Base-by-base conservation (phyloP, 2,329 filamentous ascomycete genomes). In the Chaetomiaceae sp. region DNA sequence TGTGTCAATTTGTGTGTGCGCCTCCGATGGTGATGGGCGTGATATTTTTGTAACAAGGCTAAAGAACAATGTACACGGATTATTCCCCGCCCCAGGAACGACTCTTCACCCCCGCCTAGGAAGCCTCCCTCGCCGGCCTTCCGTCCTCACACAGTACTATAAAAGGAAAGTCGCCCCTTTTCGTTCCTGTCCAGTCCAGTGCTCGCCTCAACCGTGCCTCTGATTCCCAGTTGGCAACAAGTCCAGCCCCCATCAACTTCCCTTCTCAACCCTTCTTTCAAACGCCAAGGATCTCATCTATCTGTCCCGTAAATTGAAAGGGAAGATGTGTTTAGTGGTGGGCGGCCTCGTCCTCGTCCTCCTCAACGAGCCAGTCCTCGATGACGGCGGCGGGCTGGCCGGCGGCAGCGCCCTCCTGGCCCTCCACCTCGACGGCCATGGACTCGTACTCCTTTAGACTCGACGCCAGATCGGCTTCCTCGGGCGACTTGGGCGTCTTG, bases 371-470 rank as follows among this genome's bases (percentile, higher is more conserved):
- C 89, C 90, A 96, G 75, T 85, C 75, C 65, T 79, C 75, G 55
- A 80, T 71, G 55, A 73, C 75, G 56, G 85, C 79, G 53, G 81
- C 76, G 52, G 79, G 79, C 66, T 80, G 67, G 61, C 77, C 77
- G 70, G 82, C 79, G 60, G 79, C 80, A 56, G 75, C 72, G 63
- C 79, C 77, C 62, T 87, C 82, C 73, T 89, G 84, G 62, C 92
- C 92, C 80, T 97, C 92, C 62, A 97, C 86, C 75, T 99, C 94
- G 64, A 96, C 91, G 65, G 86, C 82, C 80, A 95, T 90, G 71
- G 76, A 82, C 82, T 97, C 92, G 82, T 99, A 99, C 71, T 90
- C 86, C 78, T 94, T 87, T 72, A 99, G 77, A 73, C 89, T 92
- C 73, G 82, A 87, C 69, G 91, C 90, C 60, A 99, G 87, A 75